Conservation (phyloP, 495 filamentous ascomycete genomes). For the Penicillium roqueforti region DNA sequence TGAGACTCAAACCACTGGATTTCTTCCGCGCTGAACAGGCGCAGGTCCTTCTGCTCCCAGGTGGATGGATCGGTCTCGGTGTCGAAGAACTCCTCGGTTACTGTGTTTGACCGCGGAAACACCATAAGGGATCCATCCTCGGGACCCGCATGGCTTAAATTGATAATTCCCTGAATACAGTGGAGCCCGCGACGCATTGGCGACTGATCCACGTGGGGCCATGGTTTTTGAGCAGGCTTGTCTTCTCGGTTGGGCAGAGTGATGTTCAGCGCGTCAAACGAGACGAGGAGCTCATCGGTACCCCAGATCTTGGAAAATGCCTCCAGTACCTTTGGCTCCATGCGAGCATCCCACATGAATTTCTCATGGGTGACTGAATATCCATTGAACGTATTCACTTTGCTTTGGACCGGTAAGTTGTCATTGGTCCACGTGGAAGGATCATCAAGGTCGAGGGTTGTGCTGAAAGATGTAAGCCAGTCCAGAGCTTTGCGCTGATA, state of each 20-base stretch:
- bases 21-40: conserved; percentile 27
- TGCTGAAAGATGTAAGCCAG: conserved; percentile 27
- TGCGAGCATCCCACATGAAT: conserved; percentile 45
- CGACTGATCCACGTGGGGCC: conserved; percentile 27
- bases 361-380: conserved; percentile 42
- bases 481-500: conserved; percentile 25
- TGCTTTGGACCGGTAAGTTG: conserved; percentile 30
- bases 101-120: conserved; percentile 24
- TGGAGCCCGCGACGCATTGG: conserved; percentile 29
- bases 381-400: conserved; percentile 24
- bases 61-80: conserved; percentile 24
- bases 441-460: conserved; percentile 25
- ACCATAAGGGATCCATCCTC: conserved; percentile 27
- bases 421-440: conserved; percentile 29
- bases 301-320: conserved; percentile 28
- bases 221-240: conserved; percentile 14
- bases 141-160: conserved; percentile 30
- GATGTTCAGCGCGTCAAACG: conserved; percentile 3
- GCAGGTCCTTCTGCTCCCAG: conserved; percentile 29
- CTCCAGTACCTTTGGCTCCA: conserved; percentile 34
- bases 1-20: conserved; percentile 32
- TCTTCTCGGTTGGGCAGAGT: conserved; percentile 8
- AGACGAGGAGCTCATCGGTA: conserved; percentile 21
- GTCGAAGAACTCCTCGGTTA: conserved; percentile 37
- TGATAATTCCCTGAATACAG: conserved; percentile 43